A percentile compares a stretch with the other conserved stretches of the same genome.
These are phyloP conservation scores for Flaveria ramosissima DNA, from an alignment of 129 eudicot species.

Conservation along the genomic window DNA sequence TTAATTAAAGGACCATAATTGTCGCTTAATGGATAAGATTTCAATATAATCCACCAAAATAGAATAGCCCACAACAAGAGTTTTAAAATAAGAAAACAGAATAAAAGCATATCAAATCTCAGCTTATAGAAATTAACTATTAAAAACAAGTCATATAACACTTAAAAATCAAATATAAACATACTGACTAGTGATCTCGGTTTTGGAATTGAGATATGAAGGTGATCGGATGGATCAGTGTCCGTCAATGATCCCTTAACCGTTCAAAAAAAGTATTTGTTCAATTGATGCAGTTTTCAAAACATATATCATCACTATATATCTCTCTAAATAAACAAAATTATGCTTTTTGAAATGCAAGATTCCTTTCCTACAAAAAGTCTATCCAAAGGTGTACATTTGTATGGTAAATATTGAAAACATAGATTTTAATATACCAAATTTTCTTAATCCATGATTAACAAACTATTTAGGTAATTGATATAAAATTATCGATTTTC, in stretches of 20 bases:
- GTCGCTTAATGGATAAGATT: constrained; percentile 19
- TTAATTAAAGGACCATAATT: not conserved
- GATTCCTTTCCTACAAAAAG: constrained; percentile 4
- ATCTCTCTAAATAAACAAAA: not conserved
- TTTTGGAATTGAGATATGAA: too few relatives aligned
- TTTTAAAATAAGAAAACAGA: not conserved
- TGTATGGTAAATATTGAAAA: not conserved
- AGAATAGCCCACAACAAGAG: too few relatives aligned
- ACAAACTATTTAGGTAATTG: too few relatives aligned
- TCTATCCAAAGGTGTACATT: constrained; percentile 10
- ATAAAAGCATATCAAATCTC: not conserved
- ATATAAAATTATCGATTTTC: too few relatives aligned
- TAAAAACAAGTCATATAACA: not conserved
- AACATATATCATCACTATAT: not conserved
- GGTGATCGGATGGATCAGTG: too few relatives aligned
- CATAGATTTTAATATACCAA: too few relatives aligned
- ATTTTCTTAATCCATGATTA: too few relatives aligned
- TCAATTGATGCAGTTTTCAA: not conserved
- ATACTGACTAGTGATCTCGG: not conserved
- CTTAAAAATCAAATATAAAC: not conserved
- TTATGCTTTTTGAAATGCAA: not conserved
- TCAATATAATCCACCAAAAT: too few relatives aligned
- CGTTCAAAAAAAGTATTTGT: too few relatives aligned
- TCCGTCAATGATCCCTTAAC: too few relatives aligned
- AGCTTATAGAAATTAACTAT: not conserved